Evolutionary conservation across 345 rosid species (phyloP).

Genomic region (Noccaea bulbosa): DNA sequence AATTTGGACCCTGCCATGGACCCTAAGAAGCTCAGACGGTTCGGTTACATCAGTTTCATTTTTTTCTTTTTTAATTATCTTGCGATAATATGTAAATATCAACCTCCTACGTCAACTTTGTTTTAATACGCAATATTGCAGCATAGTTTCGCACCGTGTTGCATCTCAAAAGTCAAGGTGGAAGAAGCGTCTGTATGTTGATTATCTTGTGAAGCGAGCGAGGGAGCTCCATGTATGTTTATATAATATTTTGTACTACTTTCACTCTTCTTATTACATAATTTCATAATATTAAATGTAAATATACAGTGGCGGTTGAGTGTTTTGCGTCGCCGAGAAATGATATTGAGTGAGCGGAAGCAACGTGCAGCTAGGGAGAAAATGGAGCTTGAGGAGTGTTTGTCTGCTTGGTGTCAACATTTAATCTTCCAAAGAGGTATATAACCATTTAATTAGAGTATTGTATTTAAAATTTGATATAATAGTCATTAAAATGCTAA

Average conservation of each 20-base stretch:
- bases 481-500: neutral
- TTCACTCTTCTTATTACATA: neutral
- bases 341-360: conserved; percentile 20
- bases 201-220: neutral
- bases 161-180: conserved; percentile 31
- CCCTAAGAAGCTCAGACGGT: conserved; percentile 37
- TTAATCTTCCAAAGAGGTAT: neutral
- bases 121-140: neutral
- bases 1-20: conserved; percentile 31
- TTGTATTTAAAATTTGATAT: neutral
- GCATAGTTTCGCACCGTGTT: conserved; percentile 32
- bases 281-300: neutral
- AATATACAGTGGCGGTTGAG: conserved; percentile 1
- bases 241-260: neutral
- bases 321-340: conserved; percentile 34
- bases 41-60: neutral
- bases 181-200: conserved; percentile 29
- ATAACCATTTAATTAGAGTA: neutral
- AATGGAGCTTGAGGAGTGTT: neutral
- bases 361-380: neutral
- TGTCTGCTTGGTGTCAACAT: neutral
- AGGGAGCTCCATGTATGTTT: conserved; percentile 29
- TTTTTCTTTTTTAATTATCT: neutral
- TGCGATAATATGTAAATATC: neutral
- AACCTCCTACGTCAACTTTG: neutral